Base-by-base conservation (phyloP, 192 early-diverging fungal species). In the Coemansia interrupta region DNA sequence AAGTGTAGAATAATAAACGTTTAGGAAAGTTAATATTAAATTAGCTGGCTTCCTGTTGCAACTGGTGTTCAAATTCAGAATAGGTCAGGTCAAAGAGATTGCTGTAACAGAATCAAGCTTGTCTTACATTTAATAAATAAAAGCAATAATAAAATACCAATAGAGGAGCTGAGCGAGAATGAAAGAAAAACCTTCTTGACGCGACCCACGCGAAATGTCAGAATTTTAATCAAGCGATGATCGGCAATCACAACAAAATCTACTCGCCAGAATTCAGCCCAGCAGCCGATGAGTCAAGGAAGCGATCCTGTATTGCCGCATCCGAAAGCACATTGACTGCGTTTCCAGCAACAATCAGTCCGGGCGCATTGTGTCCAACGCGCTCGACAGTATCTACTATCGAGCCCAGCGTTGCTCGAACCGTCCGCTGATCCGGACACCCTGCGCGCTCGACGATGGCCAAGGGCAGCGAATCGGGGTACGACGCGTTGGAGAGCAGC, bases 381-480 rank as follows among this genome's bases (percentile, higher is more conserved):
- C 78, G 76, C 44, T 83, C 80, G 13, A 90, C 89, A 40, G 82
- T 54, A 20, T 82, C 83, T 2, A 73, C 85, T 51, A 96, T 85
- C 0, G 78, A 83, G 1, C 53, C 74, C 46, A 96, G 29, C 0
- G 85, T 90, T 3, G 83, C 89, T 9, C 78, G 64, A 18, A 94
- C 66, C 7, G 84, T 82, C 47, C 90, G 76, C 78, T 94, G 85
- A 12, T 89, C 83, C 1, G 80, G 51, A 54, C 90, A 91, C 38
- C 87, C 88, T 7, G 88, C 86, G 72, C 81, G 92, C 74, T 97
- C 93, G 11, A 97, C 80, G 54, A 93, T 89, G 2, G 90, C 90
- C 13, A 82, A 80, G 0, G 93, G 90, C 12, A 89, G 43, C 28
- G 83, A 70, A 0, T 40, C 36, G 14, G 93, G 93, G 72, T 89